Percentiles rank a stretch among this genome's conserved stretches.
These are phyloP conservation scores for Ramalina intermedia DNA, from an alignment of 495 filamentous ascomycete genomes.

Conservation along the genomic window DNA sequence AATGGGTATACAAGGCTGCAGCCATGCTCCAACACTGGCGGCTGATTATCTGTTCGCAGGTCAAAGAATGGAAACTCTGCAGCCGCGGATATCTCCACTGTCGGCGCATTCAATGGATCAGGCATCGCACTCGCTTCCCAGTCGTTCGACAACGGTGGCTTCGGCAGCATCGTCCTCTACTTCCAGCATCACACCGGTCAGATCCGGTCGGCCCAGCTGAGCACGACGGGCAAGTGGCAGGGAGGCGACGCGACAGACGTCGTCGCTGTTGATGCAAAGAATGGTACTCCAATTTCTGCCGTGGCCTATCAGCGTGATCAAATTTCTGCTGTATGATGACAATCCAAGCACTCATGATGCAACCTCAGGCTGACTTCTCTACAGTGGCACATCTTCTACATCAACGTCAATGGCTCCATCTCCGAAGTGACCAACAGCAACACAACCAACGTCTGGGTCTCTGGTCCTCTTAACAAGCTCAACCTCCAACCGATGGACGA, in stretches of 20 bases:
- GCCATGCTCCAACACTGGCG: background rate
- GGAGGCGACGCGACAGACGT: slow-evolving; percentile 18
- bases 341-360: background rate
- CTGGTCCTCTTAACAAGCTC: slow-evolving; percentile 15
- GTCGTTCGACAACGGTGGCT: slow-evolving; percentile 15
- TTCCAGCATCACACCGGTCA: slow-evolving; percentile 23
- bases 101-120: slow-evolving; percentile 24
- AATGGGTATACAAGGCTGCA: background rate
- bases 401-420: slow-evolving; percentile 18
- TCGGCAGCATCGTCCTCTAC: slow-evolving; percentile 20
- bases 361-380: background rate
- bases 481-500: slow-evolving; percentile 17
- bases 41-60: background rate
- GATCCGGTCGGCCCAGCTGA: slow-evolving; percentile 18
- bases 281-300: slow-evolving; percentile 21
- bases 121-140: slow-evolving; percentile 23
- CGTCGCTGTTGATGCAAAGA: slow-evolving; percentile 23
- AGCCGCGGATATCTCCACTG: slow-evolving; percentile 10
- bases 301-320: slow-evolving; percentile 19
- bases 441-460: slow-evolving; percentile 17
- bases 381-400: slow-evolving; percentile 22
- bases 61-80: background rate
- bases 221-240: slow-evolving; percentile 13
- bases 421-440: slow-evolving; percentile 17
- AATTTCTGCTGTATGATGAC: slow-evolving; percentile 7